These are phyloP conservation scores for Galium porrigens DNA, from an alignment of 305 asterid species.

Conservation along the genomic window DNA sequence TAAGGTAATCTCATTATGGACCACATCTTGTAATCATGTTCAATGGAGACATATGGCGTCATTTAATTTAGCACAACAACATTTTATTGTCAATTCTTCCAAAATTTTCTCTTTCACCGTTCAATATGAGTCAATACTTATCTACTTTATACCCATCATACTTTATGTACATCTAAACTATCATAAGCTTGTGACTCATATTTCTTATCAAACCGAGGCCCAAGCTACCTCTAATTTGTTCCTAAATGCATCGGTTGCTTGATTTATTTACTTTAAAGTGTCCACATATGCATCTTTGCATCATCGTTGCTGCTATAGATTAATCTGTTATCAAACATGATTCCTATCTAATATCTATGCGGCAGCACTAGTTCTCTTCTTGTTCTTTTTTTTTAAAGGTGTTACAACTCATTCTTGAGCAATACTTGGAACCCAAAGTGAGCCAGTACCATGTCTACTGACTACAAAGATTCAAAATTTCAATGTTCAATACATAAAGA, in stretches of 20 bases:
- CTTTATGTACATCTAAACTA: neutral
- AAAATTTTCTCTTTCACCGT: neutral
- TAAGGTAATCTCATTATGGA: neutral
- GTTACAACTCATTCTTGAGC: neutral
- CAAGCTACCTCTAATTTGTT: neutral
- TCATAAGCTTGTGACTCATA: neutral
- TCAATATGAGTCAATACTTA: neutral
- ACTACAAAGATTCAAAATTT: neutral
- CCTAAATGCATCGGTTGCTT: neutral
- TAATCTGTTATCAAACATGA: neutral
- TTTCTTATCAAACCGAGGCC: neutral
- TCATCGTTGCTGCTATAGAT: neutral
- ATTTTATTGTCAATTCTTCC: neutral
- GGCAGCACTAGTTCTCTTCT: neutral
- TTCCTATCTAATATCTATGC: neutral
- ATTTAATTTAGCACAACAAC: too few species aligned
- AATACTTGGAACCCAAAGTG: neutral
- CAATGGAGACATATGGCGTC: neutral
- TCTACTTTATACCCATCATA: neutral
- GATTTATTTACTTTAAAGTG: neutral
- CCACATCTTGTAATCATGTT: neutral
- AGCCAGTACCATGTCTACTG: neutral
- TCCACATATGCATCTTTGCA: neutral
- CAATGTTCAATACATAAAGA: neutral
- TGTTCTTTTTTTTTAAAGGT: neutral